Conservation (phyloP, 306 rosid genomes). For the Rosa persica region DNA sequence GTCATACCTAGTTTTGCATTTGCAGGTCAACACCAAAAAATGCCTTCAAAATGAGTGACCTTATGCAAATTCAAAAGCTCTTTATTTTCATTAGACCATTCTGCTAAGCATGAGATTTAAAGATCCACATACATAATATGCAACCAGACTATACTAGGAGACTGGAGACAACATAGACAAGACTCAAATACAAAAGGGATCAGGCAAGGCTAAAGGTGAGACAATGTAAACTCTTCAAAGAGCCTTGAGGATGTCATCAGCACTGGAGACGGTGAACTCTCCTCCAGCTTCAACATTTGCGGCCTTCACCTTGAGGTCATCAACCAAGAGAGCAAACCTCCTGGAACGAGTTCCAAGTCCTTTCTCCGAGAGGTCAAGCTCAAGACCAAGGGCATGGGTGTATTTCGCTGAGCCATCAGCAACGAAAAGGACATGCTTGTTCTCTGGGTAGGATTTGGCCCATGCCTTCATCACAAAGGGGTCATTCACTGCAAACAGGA, state of each 20-base stretch:
- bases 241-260: constrained; percentile 88
- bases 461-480: constrained; percentile 92
- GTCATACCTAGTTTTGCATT: not conserved
- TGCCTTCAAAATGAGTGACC: not conserved
- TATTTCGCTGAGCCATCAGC: constrained; percentile 91
- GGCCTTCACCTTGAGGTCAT: constrained; percentile 79
- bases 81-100: constrained; percentile 14
- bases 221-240: constrained; percentile 38
- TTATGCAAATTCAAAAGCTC: not conserved
- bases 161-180: not conserved
- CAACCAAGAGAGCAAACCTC: constrained; percentile 84
- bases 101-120: not conserved
- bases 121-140: not conserved
- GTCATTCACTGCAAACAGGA: constrained; percentile 65
- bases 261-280: constrained; percentile 80
- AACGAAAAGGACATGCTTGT: constrained; percentile 85
- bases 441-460: constrained; percentile 78
- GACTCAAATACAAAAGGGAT: not conserved
- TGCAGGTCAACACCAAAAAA: not conserved
- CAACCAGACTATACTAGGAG: not conserved
- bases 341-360: constrained; percentile 77
- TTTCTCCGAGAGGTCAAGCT: constrained; percentile 78
- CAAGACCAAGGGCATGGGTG: constrained; percentile 75
- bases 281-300: constrained; percentile 81
- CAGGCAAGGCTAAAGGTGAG: not conserved